Evolutionary conservation across 2,329 filamentous ascomycete genomes (phyloP).

Genomic region (Annulohypoxylon truncatum): DNA sequence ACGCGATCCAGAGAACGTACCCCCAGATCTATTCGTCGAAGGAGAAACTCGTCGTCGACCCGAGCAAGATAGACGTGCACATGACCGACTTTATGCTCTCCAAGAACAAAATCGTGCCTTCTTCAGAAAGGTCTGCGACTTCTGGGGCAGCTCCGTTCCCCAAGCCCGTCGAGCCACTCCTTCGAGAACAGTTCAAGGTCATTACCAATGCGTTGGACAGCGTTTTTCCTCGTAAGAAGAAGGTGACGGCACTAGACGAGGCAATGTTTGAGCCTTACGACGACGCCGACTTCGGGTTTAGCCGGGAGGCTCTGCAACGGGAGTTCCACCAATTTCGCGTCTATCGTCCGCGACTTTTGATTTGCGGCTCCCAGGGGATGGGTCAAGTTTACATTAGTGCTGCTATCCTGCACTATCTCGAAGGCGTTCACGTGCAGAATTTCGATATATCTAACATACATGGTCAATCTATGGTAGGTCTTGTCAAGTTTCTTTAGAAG

Average conservation of each 20-base stretch:
- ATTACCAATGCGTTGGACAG: conserved; percentile 78
- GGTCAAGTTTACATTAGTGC: conserved; percentile 90
- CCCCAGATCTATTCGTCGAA: conserved; percentile 95
- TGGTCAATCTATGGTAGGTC: conserved; percentile 79
- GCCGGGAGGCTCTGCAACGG: conserved; percentile 77
- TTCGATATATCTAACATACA: conserved; percentile 91
- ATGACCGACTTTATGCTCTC: conserved; percentile 98
- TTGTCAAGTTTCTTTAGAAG: neutral
- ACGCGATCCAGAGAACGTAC: conserved; percentile 94
- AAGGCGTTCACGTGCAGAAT: conserved; percentile 92
- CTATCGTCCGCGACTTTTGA: conserved; percentile 87
- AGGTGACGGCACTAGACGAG: conserved; percentile 89
- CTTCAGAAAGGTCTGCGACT: conserved; percentile 88
- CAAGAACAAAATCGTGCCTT: conserved; percentile 95
- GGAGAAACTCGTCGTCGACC: conserved; percentile 89
- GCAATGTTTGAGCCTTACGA: conserved; percentile 90
- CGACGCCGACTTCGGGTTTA: conserved; percentile 85
- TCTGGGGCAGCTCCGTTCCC: conserved; percentile 86
- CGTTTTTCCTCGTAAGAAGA: conserved; percentile 85
- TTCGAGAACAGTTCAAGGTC: conserved; percentile 76
- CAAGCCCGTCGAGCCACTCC: conserved; percentile 81
- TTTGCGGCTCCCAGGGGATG: conserved; percentile 88
- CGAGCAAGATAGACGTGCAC: conserved; percentile 83
- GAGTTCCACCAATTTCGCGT: conserved; percentile 90
- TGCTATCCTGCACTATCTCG: conserved; percentile 88